Evolutionary conservation across 345 rosid genomes (phyloP).

Genomic region (Eucalyptus cladocalyx): DNA sequence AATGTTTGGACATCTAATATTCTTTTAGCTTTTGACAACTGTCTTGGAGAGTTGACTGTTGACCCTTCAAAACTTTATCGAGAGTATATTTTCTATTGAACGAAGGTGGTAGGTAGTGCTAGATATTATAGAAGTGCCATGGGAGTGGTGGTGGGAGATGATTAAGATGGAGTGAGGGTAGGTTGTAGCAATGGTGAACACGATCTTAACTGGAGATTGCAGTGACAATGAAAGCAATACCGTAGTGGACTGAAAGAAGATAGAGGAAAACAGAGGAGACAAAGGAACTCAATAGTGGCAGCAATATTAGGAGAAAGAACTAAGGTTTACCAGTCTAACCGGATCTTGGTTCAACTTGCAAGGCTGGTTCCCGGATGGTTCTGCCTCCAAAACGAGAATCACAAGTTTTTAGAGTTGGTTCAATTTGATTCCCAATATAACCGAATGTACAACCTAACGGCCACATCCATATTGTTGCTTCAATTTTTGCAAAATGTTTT

Average conservation of each 20-base stretch:
- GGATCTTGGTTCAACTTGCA: background rate
- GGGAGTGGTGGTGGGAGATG: background rate
- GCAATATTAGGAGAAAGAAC: background rate
- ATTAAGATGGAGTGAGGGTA: background rate
- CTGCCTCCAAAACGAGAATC: background rate
- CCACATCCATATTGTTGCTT: background rate
- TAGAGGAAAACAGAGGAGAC: background rate
- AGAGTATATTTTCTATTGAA: background rate
- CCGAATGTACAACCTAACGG: background rate
- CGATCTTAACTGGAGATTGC: background rate
- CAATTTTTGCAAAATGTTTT: background rate
- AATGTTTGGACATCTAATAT: background rate
- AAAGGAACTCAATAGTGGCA: background rate
- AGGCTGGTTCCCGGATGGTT: background rate
- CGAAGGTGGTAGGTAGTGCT: background rate
- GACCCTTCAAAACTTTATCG: background rate
- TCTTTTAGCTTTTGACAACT: background rate
- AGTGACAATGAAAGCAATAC: background rate
- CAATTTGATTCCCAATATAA: background rate
- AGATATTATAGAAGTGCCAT: background rate
- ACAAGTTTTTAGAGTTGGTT: background rate
- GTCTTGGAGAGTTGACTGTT: background rate
- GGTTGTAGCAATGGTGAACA: background rate
- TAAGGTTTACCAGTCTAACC: background rate
- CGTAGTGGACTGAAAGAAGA: background rate